Conservation (phyloP, 805 yeast species). For the Wickerhamiella bombiphila region DNA sequence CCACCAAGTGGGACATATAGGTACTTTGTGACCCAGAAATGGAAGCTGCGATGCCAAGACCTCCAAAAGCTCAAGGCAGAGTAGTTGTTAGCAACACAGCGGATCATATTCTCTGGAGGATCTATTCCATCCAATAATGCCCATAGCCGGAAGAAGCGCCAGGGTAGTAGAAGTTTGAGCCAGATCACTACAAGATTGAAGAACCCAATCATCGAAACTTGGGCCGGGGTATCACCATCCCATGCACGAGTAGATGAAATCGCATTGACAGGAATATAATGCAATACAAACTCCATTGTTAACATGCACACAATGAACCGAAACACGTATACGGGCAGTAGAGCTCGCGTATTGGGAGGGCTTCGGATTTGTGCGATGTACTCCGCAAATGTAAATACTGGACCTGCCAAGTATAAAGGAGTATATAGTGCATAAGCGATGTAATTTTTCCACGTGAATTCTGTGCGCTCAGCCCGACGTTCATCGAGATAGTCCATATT, state of each 20-base stretch:
- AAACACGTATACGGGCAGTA: conserved; percentile 42
- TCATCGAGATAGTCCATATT: conserved; percentile 49
- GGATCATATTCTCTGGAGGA: conserved; percentile 94
- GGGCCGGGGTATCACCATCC: conserved; percentile 79
- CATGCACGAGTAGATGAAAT: conserved; percentile 81
- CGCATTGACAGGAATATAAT: conserved; percentile 84
- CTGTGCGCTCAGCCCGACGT: conserved; percentile 16
- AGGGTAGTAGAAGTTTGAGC: conserved; percentile 84
- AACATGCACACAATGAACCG: conserved; percentile 60
- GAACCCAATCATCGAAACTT: conserved; percentile 85
- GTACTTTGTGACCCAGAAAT: conserved; percentile 79
- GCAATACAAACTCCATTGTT: conserved; percentile 80
- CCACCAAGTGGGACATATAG: conserved; percentile 90
- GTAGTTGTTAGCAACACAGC: conserved; percentile 90
- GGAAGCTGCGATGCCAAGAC: conserved; percentile 94
- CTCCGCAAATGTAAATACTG: conserved; percentile 85
- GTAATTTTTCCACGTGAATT: conserved; percentile 52
- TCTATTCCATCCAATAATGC: conserved; percentile 82
- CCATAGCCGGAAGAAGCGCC: conserved; percentile 95
- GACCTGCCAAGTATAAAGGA: conserved; percentile 91
- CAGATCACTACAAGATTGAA: conserved; percentile 84
- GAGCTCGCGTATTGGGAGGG: neutral
- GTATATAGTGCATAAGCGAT: conserved; percentile 68
- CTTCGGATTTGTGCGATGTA: conserved; percentile 41
- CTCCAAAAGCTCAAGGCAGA: conserved; percentile 95